These are phyloP conservation scores for Calonectria hawksworthii DNA, from an alignment of 2,329 filamentous ascomycete species.

Conservation along the genomic window DNA sequence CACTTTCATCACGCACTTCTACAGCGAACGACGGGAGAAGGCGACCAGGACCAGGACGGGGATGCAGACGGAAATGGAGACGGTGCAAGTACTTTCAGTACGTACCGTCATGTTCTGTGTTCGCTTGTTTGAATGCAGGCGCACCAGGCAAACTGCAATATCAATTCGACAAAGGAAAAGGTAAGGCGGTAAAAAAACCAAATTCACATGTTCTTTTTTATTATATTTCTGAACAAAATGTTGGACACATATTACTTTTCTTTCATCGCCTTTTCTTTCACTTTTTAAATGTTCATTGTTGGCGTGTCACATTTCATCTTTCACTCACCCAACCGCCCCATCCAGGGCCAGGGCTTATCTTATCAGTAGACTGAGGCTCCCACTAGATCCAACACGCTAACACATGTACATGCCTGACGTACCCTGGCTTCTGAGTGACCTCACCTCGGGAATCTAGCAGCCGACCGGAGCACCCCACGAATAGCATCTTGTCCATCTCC, in stretches of 20 bases:
- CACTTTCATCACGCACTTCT: constrained; percentile 5
- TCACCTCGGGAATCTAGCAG: constrained; percentile 42
- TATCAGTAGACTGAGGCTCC: constrained; percentile 12
- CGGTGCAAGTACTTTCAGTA: neutral
- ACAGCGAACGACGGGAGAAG: constrained; percentile 8
- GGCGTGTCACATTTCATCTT: neutral
- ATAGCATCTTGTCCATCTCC: constrained; percentile 32
- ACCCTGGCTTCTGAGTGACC: constrained; percentile 31
- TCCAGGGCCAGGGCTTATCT: constrained; percentile 25
- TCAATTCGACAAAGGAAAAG: neutral
- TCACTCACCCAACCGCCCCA: neutral
- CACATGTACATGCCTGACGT: constrained; percentile 7
- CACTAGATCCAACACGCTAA: constrained; percentile 4
- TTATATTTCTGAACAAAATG: neutral
- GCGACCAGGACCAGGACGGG: constrained; percentile 4
- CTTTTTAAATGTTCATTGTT: neutral
- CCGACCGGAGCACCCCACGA: constrained; percentile 36
- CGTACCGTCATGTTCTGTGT: neutral
- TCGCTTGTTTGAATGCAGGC: neutral
- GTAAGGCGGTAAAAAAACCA: neutral
- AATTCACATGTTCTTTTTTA: neutral
- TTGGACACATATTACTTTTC: neutral
- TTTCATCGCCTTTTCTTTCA: neutral
- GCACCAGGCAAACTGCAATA: neutral
- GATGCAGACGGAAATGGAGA: constrained; percentile 1